Base-by-base conservation (phyloP, 371 early-diverging fungal species). In the Dichotomocladium elegans region DNA sequence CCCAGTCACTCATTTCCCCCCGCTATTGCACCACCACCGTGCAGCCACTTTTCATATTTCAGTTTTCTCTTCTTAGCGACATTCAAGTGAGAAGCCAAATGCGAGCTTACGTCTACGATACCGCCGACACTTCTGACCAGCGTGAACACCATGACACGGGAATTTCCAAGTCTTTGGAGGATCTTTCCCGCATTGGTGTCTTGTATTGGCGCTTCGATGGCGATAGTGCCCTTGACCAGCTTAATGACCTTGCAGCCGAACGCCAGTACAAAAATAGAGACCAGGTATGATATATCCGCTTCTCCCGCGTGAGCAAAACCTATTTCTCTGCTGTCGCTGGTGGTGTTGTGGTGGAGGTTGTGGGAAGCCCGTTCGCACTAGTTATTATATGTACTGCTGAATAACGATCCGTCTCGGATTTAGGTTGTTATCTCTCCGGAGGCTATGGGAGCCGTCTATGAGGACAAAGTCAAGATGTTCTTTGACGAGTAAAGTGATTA, bases 181-280 rank as follows among this genome's bases (percentile, higher is more conserved):
- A 93, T 37, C 78, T 96, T 14, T 68, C 51, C 10, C 55, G 63
- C 22, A 55, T 89, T 6, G 85, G 94, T 25, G 91, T 96, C 6
- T 64, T 83, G 29, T 90, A 94, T 68, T 84, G 81, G 80, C 66
- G 48, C 21, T 69, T 91, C 42, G 77, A 80, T n/a, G 85, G 86
- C 33, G 68, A 61, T 21, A 63, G 77, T 41, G 70, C 77, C 41
- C 55, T 84, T 41, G 73, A 81, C 17, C 68, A 80, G 43, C 67
- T 95, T 41, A 80, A 96, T 34, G 67, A 61, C 3, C 73, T 98
- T 45, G 82, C 87, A 52, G 57, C 53, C 17, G 87, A 92, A 60
- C 78, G 96, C 50, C 58, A 66, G 17, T 98, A 98, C 77, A 90
- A 90, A 75, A 91, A 92, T 81, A 76, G 94, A 31, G 96, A 98